Evolutionary conservation across 768 basidiomycete species (phyloP).

Genomic region (Leccinellum rugosiceps): DNA sequence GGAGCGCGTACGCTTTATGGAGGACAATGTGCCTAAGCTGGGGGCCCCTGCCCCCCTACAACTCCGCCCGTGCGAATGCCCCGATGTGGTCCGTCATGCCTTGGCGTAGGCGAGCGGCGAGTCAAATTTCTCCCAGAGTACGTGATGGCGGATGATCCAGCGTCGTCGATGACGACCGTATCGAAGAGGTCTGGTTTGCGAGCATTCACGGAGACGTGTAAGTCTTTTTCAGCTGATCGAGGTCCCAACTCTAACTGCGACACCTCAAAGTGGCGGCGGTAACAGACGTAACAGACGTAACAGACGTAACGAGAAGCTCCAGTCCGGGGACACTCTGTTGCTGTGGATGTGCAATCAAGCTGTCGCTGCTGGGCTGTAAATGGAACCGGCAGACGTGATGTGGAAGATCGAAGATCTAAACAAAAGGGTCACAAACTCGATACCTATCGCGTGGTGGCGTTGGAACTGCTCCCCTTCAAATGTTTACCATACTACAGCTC

Average conservation of each 20-base stretch:
- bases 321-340: constrained; percentile 26
- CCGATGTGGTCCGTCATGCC: constrained; percentile 36
- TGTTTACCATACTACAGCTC: constrained; percentile 28
- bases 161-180: constrained; percentile 12
- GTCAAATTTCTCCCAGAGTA: constrained; percentile 48
- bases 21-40: too few relatives aligned
- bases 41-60: too few relatives aligned
- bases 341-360: constrained; percentile 33
- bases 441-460: constrained; percentile 20
- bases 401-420: constrained; percentile 29
- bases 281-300: too few relatives aligned
- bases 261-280: constrained; percentile 23
- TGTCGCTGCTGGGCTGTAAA: constrained; percentile 19
- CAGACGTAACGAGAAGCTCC: constrained; percentile 25
- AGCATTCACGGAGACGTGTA: constrained; percentile 40
- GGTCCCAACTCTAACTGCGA: not conserved
- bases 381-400: constrained; percentile 22
- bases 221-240: not conserved
- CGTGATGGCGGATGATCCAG: constrained; percentile 26
- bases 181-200: constrained; percentile 44
- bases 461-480: constrained; percentile 24
- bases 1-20: too few relatives aligned
- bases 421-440: constrained; percentile 16
- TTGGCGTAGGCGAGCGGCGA: constrained; percentile 45
- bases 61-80: too few relatives aligned